Conservation (phyloP, 495 filamentous ascomycete genomes). For the Aspergillus diversus region DNA sequence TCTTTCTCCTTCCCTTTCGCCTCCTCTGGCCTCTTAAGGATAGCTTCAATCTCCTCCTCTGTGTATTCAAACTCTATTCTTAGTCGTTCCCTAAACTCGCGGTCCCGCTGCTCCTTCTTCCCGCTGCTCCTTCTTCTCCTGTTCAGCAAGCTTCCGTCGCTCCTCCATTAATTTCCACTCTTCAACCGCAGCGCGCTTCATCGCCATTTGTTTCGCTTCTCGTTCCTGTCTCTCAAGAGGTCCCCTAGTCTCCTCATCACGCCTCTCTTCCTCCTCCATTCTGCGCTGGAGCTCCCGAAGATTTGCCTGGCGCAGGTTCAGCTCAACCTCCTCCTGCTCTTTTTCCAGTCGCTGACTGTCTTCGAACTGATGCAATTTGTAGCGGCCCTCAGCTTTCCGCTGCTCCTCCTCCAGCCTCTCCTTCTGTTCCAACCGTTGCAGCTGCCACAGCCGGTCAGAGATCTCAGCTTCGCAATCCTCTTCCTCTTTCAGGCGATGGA, state of each 20-base stretch:
- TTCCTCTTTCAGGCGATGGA: constrained; percentile 35
- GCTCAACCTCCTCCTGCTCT: too few species aligned
- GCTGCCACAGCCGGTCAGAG: constrained; percentile 34
- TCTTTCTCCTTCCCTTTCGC: constrained; percentile 54
- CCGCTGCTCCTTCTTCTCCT: constrained; percentile 42
- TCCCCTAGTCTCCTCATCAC: constrained; percentile 39
- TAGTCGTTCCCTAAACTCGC: constrained; percentile 49
- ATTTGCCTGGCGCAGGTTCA: too few species aligned
- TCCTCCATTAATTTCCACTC: constrained; percentile 62
- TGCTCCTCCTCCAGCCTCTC: constrained; percentile 36
- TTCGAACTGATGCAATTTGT: constrained; percentile 37
- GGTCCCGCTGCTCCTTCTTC: too few species aligned
- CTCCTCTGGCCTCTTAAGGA: constrained; percentile 60
- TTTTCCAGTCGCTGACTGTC: constrained; percentile 19
- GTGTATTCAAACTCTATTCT: constrained; percentile 41
- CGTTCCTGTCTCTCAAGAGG: constrained; percentile 43
- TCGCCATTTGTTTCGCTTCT: constrained; percentile 50
- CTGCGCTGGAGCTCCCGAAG: too few species aligned
- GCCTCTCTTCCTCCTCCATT: constrained; percentile 48
- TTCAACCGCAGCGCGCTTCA: constrained; percentile 56
- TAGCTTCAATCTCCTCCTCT: constrained; percentile 58
- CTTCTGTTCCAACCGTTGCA: constrained; percentile 39
- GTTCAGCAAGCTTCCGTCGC: constrained; percentile 30
- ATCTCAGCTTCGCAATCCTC: constrained; percentile 43
- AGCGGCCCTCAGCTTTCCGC: constrained; percentile 32